Percentiles rank a stretch among this genome's conserved stretches.
phyloP scores from a whole-genome alignment of 2,329 filamentous ascomycete genomes.

The Plectosphaerella plurivora region DNA sequence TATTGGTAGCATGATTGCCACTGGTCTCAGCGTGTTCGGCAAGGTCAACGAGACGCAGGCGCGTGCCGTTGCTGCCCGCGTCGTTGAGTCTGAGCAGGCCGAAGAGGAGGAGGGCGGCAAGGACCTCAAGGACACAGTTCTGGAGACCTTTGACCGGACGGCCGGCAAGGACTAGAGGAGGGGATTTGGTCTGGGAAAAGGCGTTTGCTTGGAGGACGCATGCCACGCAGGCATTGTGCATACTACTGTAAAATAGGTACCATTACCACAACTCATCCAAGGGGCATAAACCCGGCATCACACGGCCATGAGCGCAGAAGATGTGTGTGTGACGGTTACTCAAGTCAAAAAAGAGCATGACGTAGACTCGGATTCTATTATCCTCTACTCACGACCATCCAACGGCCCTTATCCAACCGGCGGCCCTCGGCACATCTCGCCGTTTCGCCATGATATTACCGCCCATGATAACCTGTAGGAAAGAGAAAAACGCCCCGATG shows the following conservation, averaged over 20 bases:
- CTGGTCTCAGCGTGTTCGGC: slow-evolving; percentile 89
- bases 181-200: not conserved
- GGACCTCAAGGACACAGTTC: slow-evolving; percentile 31
- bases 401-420: too few species aligned
- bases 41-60: slow-evolving; percentile 83
- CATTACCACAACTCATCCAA: not conserved
- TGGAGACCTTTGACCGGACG: slow-evolving; percentile 34
- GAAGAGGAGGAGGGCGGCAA: slow-evolving; percentile 15
- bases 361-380: too few species aligned
- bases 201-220: not conserved
- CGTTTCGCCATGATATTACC: too few species aligned
- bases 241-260: not conserved
- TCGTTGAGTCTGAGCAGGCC: slow-evolving; percentile 15
- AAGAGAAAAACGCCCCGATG: too few species aligned
- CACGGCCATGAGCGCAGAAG: too few species aligned
- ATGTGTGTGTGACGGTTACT: too few species aligned
- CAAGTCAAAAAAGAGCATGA: too few species aligned
- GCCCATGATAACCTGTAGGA: too few species aligned
- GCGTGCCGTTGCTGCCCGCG: slow-evolving; percentile 56
- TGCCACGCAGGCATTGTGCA: not conserved
- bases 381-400: too few species aligned
- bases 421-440: too few species aligned
- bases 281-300: not conserved
- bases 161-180: slow-evolving; percentile 22
- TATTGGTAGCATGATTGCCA: slow-evolving; percentile 94